Evolutionary conservation across 2,329 filamentous ascomycete genomes (phyloP).

Genomic region (Clonostachys solani): DNA sequence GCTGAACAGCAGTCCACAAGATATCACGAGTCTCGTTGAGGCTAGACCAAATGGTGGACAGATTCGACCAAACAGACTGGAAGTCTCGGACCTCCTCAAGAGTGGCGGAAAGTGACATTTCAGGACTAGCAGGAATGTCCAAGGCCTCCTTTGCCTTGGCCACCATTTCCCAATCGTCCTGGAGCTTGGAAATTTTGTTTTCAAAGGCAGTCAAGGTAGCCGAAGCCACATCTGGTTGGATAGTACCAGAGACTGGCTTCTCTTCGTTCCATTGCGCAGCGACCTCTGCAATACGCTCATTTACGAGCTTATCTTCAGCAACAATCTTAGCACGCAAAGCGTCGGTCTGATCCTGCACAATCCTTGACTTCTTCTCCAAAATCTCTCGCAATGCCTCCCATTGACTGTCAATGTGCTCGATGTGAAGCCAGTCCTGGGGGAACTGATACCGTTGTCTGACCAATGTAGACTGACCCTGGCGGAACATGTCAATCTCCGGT

Average conservation of each 20-base stretch:
- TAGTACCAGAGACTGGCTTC: conserved; percentile 93
- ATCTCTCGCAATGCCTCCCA: conserved; percentile 94
- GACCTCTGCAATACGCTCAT: conserved; percentile 81
- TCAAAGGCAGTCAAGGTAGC: conserved; percentile 80
- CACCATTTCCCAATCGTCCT: conserved; percentile 88
- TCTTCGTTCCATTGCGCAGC: conserved; percentile 89
- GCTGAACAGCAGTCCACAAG: conserved; percentile 93
- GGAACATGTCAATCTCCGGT: conserved; percentile 92
- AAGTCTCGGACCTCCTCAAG: conserved; percentile 98
- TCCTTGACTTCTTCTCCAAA: conserved; percentile 85
- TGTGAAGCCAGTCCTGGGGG: conserved; percentile 87
- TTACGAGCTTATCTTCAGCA: conserved; percentile 88
- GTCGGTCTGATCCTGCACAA: conserved; percentile 95
- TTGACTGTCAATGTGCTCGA: conserved; percentile 93
- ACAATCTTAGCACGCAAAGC: conserved; percentile 90
- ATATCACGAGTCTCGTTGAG: conserved; percentile 90
- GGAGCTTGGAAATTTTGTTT: conserved; percentile 75
- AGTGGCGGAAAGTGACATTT: conserved; percentile 78
- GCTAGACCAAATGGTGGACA: conserved; percentile 95
- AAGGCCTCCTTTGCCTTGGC: conserved; percentile 95
- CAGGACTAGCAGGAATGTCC: conserved; percentile 75
- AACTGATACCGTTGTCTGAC: conserved; percentile 92
- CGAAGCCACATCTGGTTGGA: conserved; percentile 84
- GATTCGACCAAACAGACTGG: conserved; percentile 94
- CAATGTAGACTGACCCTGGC: conserved; percentile 90